Base-by-base conservation (phyloP, 2,329 filamentous ascomycete genomes). In the Blastomyces parvus region DNA sequence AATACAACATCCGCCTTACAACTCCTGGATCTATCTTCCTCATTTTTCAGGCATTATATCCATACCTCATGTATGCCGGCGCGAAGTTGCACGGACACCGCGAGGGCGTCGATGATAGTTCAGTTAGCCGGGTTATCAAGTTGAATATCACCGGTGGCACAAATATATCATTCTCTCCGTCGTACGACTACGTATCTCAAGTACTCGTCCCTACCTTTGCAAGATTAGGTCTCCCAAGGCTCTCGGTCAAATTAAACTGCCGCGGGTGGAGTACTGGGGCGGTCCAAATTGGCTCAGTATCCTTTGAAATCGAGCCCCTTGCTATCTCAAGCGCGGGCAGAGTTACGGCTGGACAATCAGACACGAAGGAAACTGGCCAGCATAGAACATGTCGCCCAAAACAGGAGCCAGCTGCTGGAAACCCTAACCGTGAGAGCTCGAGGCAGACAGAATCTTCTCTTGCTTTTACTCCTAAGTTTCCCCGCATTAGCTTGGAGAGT, bases 1-100 rank as follows among this genome's bases (percentile, higher is more conserved):
- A 77, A 62, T 76, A 78, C 56, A 69, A 71, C 3, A 77, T 83
- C 46, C 70, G 73, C 22, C 75, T 82, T 46, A 71, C 76, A 2
- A 80, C 79, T 2, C 81, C 82, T 0, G 84, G 84, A 0, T 81
- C 80, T 22, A 78, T 83, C 5, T 82, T 79, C 57, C 74, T 86
- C 14, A 79, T 84, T 0, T 77, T 86, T 61, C 84, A 86, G 69
- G 83, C 84, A 5, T 73, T 86, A 3, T 78, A 86, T 48, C 84
- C 84, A 0, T 86, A 81, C 66, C 70, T 86, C 2, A 71, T 86
- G 1, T 81, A 84, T 70, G 71, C 72, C 40, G 71, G 69, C 52
- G 66, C 68, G 36, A 64, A 62, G 50, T 58, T 57, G 13, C 62
- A 59, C 38, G 53, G 50, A 17, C n/a, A 56, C n/a, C 9, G 27